Conservation (phyloP, 2,329 filamentous ascomycete genomes). For the Aspergillus aculeatus region DNA sequence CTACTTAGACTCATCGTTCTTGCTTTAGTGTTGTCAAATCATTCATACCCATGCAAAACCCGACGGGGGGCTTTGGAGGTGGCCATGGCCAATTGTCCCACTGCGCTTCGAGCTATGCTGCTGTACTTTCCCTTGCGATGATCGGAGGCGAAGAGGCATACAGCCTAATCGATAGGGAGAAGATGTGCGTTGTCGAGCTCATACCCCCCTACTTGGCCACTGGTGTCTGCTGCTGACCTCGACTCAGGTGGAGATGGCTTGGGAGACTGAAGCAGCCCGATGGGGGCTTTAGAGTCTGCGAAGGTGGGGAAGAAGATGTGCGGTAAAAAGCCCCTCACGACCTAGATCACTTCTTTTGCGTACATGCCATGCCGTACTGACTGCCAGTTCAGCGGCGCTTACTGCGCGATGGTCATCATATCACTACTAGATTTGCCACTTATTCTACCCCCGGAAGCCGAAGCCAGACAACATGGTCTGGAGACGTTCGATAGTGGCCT, state of each 20-base stretch:
- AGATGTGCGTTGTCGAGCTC: conserved; percentile 55
- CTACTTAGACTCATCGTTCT: not conserved
- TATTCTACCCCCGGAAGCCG: conserved; percentile 70
- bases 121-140: conserved; percentile 72
- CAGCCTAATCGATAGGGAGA: conserved; percentile 72
- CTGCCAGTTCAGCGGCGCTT: conserved; percentile 67
- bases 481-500: conserved; percentile 69
- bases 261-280: conserved; percentile 79
- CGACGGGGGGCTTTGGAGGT: conserved; percentile 82
- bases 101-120: conserved; percentile 83
- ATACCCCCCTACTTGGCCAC: not conserved
- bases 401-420: conserved; percentile 83
- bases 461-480: conserved; percentile 62
- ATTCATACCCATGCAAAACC: conserved; percentile 77
- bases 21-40: conserved; percentile 63
- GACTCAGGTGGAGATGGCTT: conserved; percentile 74
- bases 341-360: conserved; percentile 8
- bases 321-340: conserved; percentile 54
- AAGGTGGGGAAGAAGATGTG: conserved; percentile 89
- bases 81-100: conserved; percentile 90
- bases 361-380: conserved; percentile 20
- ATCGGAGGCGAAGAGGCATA: conserved; percentile 74
- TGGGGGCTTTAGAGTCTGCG: conserved; percentile 85
- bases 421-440: conserved; percentile 81
- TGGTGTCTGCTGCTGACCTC: conserved; percentile 27